These are phyloP conservation scores for Arthrobotrys entomopaga DNA, from an alignment of 2,329 filamentous ascomycete genomes.

Conservation along the genomic window DNA sequence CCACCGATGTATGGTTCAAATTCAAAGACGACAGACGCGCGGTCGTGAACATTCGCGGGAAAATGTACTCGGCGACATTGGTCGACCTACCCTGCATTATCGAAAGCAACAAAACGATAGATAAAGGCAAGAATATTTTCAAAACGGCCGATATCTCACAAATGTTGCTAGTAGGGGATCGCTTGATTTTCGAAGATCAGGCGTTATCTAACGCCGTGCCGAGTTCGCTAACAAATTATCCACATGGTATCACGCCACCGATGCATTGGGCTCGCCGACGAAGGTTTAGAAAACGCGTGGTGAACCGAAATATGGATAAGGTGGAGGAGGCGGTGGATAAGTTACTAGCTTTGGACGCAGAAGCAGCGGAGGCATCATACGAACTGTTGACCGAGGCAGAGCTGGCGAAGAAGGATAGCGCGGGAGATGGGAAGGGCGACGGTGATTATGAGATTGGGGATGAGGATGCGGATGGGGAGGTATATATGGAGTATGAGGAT, in stretches of 20 bases:
- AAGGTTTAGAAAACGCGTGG: constrained; percentile 70
- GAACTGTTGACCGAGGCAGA: constrained; percentile 63
- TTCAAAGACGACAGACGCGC: constrained; percentile 76
- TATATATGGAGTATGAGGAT: constrained; percentile 61
- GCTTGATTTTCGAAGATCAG: constrained; percentile 68
- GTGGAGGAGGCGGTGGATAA: constrained; percentile 69
- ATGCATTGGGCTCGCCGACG: constrained; percentile 70
- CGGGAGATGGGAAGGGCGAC: constrained; percentile 58
- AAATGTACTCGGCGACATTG: constrained; percentile 72
- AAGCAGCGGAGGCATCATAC: constrained; percentile 62
- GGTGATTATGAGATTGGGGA: constrained; percentile 62
- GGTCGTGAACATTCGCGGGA: constrained; percentile 70
- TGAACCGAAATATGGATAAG: constrained; percentile 68
- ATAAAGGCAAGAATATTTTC: constrained; percentile 74
- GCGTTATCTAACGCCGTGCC: constrained; percentile 65
- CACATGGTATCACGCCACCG: constrained; percentile 71
- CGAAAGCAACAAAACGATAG: constrained; percentile 80
- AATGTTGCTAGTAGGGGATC: constrained; percentile 75
- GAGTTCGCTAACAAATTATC: constrained; percentile 64
- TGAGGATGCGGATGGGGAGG: constrained; percentile 60
- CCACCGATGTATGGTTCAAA: constrained; percentile 79
- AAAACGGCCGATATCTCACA: constrained; percentile 73
- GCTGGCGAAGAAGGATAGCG: constrained; percentile 58
- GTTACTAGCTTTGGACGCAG: constrained; percentile 65
- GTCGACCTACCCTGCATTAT: constrained; percentile 77